Evolutionary conservation across 345 rosid species (phyloP), one percentile per base, ranked within the genome.

Genomic region (Turnera subulata): DNA sequence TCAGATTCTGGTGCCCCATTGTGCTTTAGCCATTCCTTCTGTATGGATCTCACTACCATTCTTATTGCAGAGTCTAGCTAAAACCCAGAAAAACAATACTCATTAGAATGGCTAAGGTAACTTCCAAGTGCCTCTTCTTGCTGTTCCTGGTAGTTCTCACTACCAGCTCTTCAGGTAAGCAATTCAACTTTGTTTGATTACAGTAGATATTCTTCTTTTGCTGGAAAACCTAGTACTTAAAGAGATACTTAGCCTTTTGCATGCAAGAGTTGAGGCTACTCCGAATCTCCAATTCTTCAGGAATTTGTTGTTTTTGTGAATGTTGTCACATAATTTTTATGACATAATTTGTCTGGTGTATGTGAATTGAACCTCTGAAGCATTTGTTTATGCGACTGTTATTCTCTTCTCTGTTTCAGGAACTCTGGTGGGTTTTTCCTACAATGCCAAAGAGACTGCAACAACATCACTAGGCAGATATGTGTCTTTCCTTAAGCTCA

Each of bases 61-160:
- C 64, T 61, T 53, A 10, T 50, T 47, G 64, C 49, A 15, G 19
- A 50, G 64, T 66, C 64, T 67, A 63, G 73, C 65, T 44, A 23
- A 64, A 59, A 37, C 73, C 62, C 58, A 55, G 53, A 74, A 61
- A 46, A 53, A 11, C 9, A 21, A 22, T 33, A 53, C 50, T 11
- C 56, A 11, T 55, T 51, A 50, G 64, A 66, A 82, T 86, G 95
- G 85, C 76, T 59, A 32, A 48, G 68, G 59, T 50, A 39, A 65
- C 73, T 63, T 61, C 75, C 18, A 56, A 16, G 29, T 63, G 25
- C 56, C 53, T 71, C 72, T 55, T 55, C 58, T 32, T 47, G 1
- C 26, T 59, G 56, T 48, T 53, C 69, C 47, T 48, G 38, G 42
- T 29, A 4, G 70, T 64, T 19, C 65, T 64, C 64, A 9, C 58